Evolutionary conservation across 441 rosid species (phyloP).

Genomic region (Corymbia calophylla): DNA sequence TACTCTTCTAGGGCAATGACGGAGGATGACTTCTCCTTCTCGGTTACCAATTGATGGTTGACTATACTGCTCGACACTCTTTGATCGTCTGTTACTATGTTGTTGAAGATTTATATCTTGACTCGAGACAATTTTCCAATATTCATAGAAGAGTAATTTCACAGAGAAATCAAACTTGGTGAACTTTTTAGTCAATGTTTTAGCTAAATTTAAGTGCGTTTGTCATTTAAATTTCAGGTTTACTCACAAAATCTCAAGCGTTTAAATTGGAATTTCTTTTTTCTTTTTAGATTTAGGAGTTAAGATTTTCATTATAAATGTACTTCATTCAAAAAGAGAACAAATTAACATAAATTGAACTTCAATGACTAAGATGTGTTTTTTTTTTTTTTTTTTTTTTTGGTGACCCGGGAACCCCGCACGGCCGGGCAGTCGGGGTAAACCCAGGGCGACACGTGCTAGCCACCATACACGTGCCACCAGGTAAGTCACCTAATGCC

Average conservation of each 20-base stretch:
- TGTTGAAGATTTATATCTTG: not conserved
- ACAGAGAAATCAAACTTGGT: not conserved
- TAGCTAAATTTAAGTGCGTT: not conserved
- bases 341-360: not conserved
- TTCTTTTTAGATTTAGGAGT: not conserved
- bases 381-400: too few species aligned
- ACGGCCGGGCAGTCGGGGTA: too few species aligned
- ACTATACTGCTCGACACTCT: not conserved
- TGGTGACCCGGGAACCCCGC: too few species aligned
- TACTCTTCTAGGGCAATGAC: constrained; percentile 53
- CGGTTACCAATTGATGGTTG: constrained; percentile 13
- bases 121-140: not conserved
- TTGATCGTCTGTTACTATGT: not conserved
- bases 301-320: not conserved
- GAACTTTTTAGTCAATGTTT: not conserved
- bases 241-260: not conserved
- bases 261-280: not conserved
- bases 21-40: constrained; percentile 55
- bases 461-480: too few species aligned
- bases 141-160: not conserved
- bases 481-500: too few species aligned
- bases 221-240: not conserved
- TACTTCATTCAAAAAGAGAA: not conserved
- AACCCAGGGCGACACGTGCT: too few species aligned
- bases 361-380: not conserved